phyloP scores from a whole-genome alignment of 2,329 filamentous ascomycete species.

The Penicillium sp. region DNA sequence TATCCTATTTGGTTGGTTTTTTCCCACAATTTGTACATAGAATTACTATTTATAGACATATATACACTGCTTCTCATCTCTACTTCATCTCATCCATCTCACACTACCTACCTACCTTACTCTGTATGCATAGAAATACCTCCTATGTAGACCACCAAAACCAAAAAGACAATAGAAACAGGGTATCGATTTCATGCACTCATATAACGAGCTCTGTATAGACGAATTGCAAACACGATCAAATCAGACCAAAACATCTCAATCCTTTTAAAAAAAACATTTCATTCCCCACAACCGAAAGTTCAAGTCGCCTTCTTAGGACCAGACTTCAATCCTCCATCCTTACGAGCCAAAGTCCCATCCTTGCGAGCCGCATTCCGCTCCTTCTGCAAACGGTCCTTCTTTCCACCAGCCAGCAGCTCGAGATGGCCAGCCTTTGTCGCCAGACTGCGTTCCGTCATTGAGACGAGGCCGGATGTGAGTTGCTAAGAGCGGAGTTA shows the following conservation, averaged over 20 bases:
- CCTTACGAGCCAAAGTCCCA: constrained; percentile 18
- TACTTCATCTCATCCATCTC: not conserved
- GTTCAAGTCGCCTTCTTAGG: constrained; percentile 3
- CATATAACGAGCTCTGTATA: constrained; percentile 9
- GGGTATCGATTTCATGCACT: constrained; percentile 28
- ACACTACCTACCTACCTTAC: not conserved
- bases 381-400: constrained; percentile 48
- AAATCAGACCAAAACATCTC: not conserved
- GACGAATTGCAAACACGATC: not conserved
- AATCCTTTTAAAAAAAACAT: not conserved
- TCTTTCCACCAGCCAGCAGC: constrained; percentile 65
- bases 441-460: constrained; percentile 67
- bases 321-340: constrained; percentile 17
- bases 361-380: constrained; percentile 34
- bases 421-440: constrained; percentile 69
- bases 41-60: constrained; percentile 8
- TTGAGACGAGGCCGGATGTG: constrained; percentile 58
- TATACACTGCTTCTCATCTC: constrained; percentile 3
- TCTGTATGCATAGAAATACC: not conserved
- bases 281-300: not conserved
- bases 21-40: constrained; percentile 14
- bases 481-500: constrained; percentile 49
- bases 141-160: not conserved
- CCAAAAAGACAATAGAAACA: constrained; percentile 8
- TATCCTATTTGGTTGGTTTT: constrained; percentile 8